Conservation (phyloP, 2,329 filamentous ascomycete species). For the Alternaria gaisen region DNA sequence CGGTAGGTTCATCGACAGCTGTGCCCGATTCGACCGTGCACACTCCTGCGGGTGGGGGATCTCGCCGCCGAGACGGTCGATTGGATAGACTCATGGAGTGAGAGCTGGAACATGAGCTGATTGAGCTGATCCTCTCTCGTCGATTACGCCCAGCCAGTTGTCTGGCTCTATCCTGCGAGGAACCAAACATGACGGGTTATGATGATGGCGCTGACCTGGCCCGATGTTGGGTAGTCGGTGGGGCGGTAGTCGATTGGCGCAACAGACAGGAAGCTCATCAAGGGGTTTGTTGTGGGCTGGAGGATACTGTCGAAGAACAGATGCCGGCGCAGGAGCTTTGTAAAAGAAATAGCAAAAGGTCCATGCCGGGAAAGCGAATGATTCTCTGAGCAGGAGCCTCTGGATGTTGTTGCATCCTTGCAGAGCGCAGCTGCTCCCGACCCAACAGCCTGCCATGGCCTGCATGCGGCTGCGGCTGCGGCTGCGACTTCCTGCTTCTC, state of each 20-base stretch:
- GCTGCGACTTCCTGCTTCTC: neutral
- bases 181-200: slow-evolving; percentile 41
- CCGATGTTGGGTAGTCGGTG: slow-evolving; percentile 9
- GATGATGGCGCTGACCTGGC: slow-evolving; percentile 9
- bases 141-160: slow-evolving; percentile 46
- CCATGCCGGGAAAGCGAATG: neutral
- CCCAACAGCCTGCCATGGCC: neutral
- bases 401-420: neutral
- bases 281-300: slow-evolving; percentile 15
- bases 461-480: slow-evolving; percentile 3
- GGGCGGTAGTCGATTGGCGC: neutral
- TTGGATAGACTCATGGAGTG: slow-evolving; percentile 27
- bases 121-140: slow-evolving; percentile 36
- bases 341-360: neutral
- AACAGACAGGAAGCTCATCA: neutral
- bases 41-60: neutral
- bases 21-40: neutral
- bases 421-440: neutral
- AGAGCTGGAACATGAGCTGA: slow-evolving; percentile 25
- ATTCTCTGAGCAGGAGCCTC: neutral
- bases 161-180: slow-evolving; percentile 46
- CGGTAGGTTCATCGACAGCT: neutral
- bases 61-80: slow-evolving; percentile 16
- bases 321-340: neutral
- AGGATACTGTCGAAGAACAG: neutral